A percentile compares a stretch with the other conserved stretches of the same genome.
Conservation (phyloP, 805 yeast genomes). For the Monosporozyma siamensis region DNA sequence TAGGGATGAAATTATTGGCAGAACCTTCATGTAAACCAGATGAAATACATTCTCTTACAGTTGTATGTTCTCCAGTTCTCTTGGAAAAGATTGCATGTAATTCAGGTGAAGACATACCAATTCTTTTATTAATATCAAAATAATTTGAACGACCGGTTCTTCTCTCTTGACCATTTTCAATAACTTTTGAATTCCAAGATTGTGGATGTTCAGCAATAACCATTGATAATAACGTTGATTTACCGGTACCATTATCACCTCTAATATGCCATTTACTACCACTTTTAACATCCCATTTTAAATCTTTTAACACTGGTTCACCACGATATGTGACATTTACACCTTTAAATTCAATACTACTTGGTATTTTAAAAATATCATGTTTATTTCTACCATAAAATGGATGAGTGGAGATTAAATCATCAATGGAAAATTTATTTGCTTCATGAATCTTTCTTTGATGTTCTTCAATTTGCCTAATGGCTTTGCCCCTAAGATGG, state of each 20-base stretch:
- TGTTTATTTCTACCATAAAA: conserved; percentile 11
- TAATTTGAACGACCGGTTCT: conserved; percentile 67
- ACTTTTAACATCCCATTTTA: conserved; percentile 54
- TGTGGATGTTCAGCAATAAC: conserved; percentile 95
- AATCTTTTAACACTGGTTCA: conserved; percentile 45
- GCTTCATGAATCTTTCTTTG: not conserved
- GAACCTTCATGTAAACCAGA: conserved; percentile 69
- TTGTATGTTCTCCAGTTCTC: conserved; percentile 29
- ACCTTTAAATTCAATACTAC: conserved; percentile 44
- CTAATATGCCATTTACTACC: conserved; percentile 85
- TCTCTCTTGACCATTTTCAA: conserved; percentile 54
- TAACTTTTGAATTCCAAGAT: conserved; percentile 72
- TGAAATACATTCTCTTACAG: conserved; percentile 48
- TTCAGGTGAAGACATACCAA: conserved; percentile 89
- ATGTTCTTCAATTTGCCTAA: conserved; percentile 1
- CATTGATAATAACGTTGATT: conserved; percentile 75
- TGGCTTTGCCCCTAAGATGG: conserved; percentile 14
- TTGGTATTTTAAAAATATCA: conserved; percentile 11
- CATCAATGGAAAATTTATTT: conserved; percentile 11
- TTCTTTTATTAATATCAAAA: conserved; percentile 65
- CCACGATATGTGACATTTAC: conserved; percentile 62
- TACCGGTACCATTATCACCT: conserved; percentile 90
- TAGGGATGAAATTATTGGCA: conserved; percentile 40
- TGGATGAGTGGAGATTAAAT: conserved; percentile 19
- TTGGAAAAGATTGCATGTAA: conserved; percentile 77